Base-by-base conservation (phyloP, 2,329 filamentous ascomycete species). In the Penicillium sp. region DNA sequence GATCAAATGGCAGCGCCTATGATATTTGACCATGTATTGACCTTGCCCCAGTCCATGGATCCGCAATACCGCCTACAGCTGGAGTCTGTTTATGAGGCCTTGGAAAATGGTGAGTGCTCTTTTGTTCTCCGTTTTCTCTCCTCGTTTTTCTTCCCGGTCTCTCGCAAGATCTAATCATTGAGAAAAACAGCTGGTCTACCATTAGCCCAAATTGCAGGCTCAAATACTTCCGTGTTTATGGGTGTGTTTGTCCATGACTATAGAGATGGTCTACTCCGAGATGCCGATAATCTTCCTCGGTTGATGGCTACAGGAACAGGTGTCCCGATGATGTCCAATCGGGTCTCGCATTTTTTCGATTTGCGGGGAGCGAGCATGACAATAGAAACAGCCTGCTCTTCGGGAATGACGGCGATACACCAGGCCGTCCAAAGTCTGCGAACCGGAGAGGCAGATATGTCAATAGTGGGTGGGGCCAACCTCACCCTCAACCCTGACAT, bases 31-130 rank as follows among this genome's bases (percentile, higher is more conserved):
- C 24, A 27, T 10, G 24, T 27, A 27, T 10, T 27, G 24, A 27
- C 24, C 10, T 6, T 27, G 10, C 10, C 10, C 6, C 24, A 51
- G 30, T 46, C 49, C 10, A 59, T 67, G 39, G 66, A 68, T 50
- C 66, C 66, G 7, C 53, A 61, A 37, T 59, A 60, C 23, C 51
- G 64, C 2, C 32, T 62, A 15, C 49, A 58, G 4, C 61, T 69
- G 2, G 66, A 69, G 40, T 41, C 45, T n/a, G 48, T 46, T 2
- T 69, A 65, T 34, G 61, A 75, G 54, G 70, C 73, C 1, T 56
- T 83, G 0, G 74, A 77, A 40, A 71, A 63, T 49, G 71, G 63
- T 49, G 17, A 27, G 24, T 27, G 10, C 24, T 10, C 24, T 27
- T 27, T 27, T 27, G 24, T 27, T 27, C 24, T n/a, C n/a, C n/a